These are phyloP conservation scores for Candida chilensis DNA, from an alignment of 805 yeast genomes.

Conservation along the genomic window DNA sequence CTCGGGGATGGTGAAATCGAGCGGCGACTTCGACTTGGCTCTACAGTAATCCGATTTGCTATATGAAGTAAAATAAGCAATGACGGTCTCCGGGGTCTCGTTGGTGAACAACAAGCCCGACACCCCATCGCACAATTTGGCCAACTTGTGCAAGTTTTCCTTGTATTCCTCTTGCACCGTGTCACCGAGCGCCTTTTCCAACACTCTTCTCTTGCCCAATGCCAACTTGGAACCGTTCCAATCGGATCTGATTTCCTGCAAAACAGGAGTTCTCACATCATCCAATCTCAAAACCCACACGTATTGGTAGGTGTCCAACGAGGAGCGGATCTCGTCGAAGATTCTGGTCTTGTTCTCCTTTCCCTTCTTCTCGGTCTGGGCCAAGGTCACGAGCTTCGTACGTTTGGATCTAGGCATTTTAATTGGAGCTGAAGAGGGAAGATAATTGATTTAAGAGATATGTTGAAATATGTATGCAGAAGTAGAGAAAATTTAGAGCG, in stretches of 20 bases:
- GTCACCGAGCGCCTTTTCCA: slow-evolving; percentile 88
- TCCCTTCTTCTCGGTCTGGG: slow-evolving; percentile 95
- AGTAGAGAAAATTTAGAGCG: too few relatives aligned
- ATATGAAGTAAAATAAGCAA: slow-evolving; percentile 76
- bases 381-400: slow-evolving; percentile 89
- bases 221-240: slow-evolving; percentile 89
- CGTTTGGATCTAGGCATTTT: slow-evolving; percentile 95
- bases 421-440: too few relatives aligned
- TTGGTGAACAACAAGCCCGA: slow-evolving; percentile 86
- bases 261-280: slow-evolving; percentile 91
- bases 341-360: slow-evolving; percentile 85
- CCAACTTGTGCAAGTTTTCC: slow-evolving; percentile 68
- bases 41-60: slow-evolving; percentile 78
- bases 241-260: slow-evolving; percentile 86
- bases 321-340: slow-evolving; percentile 82
- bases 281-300: slow-evolving; percentile 83
- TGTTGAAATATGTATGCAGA: too few relatives aligned
- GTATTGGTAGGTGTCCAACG: slow-evolving; percentile 68
- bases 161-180: slow-evolving; percentile 84
- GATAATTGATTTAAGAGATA: too few relatives aligned
- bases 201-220: slow-evolving; percentile 87
- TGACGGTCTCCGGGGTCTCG: slow-evolving; percentile 83
- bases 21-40: slow-evolving; percentile 78
- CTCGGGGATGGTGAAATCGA: slow-evolving; percentile 77
- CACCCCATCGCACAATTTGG: slow-evolving; percentile 62